Evolutionary conservation across 2,329 filamentous ascomycete genomes (phyloP).

Genomic region (Canariomyces notabilis): DNA sequence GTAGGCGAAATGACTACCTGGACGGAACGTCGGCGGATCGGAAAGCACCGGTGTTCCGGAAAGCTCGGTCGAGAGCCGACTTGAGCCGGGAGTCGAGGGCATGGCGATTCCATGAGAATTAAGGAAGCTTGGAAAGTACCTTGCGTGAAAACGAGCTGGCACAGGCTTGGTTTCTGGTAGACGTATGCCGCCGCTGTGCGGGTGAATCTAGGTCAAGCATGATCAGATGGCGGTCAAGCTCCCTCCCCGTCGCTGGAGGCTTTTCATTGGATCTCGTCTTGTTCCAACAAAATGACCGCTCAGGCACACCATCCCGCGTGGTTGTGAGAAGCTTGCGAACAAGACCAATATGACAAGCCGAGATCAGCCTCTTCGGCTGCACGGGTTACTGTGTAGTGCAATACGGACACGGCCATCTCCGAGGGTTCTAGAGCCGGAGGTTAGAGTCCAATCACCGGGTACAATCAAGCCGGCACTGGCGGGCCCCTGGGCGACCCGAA

Average conservation of each 20-base stretch:
- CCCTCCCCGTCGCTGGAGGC: neutral
- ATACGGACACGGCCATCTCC: neutral
- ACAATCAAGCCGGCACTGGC: neutral
- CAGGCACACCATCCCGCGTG: conserved; percentile 2
- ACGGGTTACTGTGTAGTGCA: too few species aligned
- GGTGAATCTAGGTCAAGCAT: neutral
- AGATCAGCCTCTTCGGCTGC: neutral
- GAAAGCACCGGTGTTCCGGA: neutral
- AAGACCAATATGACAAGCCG: neutral
- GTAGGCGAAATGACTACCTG: neutral
- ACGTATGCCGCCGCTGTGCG: neutral
- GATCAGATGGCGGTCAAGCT: conserved; percentile 5
- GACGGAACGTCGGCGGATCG: neutral
- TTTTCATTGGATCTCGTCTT: conserved; percentile 1
- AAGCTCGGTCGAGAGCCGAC: neutral
- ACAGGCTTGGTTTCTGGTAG: neutral
- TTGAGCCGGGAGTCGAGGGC: neutral
- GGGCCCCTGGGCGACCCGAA: neutral
- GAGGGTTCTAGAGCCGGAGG: neutral
- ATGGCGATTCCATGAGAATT: too few species aligned
- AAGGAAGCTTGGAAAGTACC: neutral
- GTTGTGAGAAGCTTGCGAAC: neutral
- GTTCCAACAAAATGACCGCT: neutral
- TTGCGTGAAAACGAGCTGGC: neutral
- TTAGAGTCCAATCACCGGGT: neutral